phyloP scores from a whole-genome alignment of 129 eudicot species.

The Centrapalus pauciflorus region DNA sequence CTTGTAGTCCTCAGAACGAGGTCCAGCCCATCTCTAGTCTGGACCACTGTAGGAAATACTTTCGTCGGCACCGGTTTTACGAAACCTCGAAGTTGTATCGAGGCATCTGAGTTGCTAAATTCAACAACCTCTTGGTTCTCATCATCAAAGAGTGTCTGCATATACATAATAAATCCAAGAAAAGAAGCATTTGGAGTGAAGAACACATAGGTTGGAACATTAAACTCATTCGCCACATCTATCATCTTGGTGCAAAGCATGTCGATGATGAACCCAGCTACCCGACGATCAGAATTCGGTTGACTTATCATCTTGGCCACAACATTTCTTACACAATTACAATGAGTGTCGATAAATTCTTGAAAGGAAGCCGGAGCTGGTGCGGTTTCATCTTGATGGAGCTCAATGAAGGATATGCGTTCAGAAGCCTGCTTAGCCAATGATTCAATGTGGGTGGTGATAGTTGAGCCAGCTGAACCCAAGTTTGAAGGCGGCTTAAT shows the following conservation, averaged over 20 bases:
- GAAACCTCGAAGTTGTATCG: neutral
- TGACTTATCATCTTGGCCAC: neutral
- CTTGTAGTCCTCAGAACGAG: neutral
- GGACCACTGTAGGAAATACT: slow-evolving; percentile 1
- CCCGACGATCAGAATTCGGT: neutral
- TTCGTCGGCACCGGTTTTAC: slow-evolving; percentile 8
- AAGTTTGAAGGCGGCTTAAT: neutral
- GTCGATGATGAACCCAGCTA: slow-evolving; percentile 6
- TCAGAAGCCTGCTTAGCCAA: neutral
- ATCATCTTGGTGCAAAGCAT: neutral
- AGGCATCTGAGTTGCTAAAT: neutral
- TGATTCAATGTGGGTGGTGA: neutral
- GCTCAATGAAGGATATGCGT: neutral
- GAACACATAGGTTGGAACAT: slow-evolving; percentile 10
- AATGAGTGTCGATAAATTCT: slow-evolving; percentile 1
- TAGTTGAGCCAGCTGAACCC: neutral
- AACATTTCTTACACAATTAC: neutral
- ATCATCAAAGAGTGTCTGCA: slow-evolving; percentile 1
- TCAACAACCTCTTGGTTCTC: neutral
- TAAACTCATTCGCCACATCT: slow-evolving; percentile 19
- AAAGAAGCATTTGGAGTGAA: slow-evolving; percentile 12
- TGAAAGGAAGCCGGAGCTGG: neutral
- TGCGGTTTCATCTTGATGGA: slow-evolving; percentile 9
- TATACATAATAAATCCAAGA: slow-evolving; percentile 2
- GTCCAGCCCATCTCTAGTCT: neutral